A percentile compares a stretch with the other conserved stretches of the same genome.
Conservation (phyloP, 225 moss, liverwort and hornwort species). For the Climacium dendroides region DNA sequence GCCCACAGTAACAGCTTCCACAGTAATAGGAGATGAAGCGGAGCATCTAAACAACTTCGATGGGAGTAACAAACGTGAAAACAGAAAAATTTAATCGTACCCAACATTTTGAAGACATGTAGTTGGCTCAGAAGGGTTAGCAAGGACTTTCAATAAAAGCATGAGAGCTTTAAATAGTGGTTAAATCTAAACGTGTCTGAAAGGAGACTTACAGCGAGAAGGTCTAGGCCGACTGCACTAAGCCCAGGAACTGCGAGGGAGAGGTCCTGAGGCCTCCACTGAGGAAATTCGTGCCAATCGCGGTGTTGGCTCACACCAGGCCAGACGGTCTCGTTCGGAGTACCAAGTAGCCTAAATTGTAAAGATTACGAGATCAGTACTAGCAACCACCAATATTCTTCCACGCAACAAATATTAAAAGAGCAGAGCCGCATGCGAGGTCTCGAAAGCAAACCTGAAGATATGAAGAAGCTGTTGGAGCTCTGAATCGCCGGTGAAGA, state of each 20-base stretch:
- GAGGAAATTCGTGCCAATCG: conserved; percentile 62
- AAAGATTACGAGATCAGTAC: background rate
- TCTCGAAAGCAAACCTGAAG: conserved; percentile 2
- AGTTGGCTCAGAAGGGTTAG: no score
- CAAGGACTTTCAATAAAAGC: no score
- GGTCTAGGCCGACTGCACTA: conserved; percentile 21
- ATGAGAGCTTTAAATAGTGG: no score
- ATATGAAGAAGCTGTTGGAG: conserved; percentile 46
- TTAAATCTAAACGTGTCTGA: background rate
- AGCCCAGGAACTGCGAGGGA: conserved; percentile 36
- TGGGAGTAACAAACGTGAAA: no score
- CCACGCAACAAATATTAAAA: no score
- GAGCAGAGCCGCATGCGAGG: background rate
- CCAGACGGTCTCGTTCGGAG: conserved; percentile 47
- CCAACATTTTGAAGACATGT: no score
- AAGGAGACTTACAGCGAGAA: conserved; percentile 28
- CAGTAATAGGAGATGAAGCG: background rate
- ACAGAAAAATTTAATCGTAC: no score
- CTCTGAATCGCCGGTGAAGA: conserved; percentile 40
- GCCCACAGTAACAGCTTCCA: background rate
- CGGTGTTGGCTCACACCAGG: conserved; percentile 49
- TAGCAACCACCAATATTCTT: background rate
- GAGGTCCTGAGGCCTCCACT: conserved; percentile 50
- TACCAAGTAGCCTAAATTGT: conserved; percentile 24
- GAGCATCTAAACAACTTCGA: background rate